These are phyloP conservation scores for Schrenkiella parvula DNA, from an alignment of 345 rosid species.

Conservation along the genomic window DNA sequence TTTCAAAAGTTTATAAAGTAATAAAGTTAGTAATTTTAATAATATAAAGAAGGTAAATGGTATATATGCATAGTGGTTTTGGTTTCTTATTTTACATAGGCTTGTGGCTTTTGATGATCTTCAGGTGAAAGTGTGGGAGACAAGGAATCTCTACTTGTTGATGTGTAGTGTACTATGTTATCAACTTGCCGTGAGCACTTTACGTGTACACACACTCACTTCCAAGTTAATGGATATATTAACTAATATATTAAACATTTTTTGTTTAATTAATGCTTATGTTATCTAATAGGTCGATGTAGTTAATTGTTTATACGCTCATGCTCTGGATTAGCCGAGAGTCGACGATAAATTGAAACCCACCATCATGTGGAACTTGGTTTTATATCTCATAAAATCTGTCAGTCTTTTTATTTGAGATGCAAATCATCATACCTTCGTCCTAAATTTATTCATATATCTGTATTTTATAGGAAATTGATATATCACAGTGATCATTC, in stretches of 20 bases:
- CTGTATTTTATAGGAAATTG: not conserved
- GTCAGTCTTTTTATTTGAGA: not conserved
- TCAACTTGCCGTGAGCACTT: conserved; percentile 29
- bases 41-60: not conserved
- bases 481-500: not conserved
- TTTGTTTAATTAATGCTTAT: not conserved
- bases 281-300: not conserved
- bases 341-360: not conserved
- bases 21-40: not conserved
- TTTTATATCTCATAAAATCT: not conserved
- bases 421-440: not conserved
- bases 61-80: conserved; percentile 1
- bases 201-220: conserved; percentile 21
- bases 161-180: conserved; percentile 33
- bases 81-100: conserved; percentile 6
- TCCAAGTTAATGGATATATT: conserved; percentile 19
- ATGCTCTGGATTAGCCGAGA: not conserved
- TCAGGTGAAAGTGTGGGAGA: conserved; percentile 36
- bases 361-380: not conserved
- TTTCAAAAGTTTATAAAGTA: not conserved
- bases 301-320: not conserved
- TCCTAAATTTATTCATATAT: not conserved
- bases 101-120: conserved; percentile 26
- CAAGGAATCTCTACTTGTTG: conserved; percentile 25
- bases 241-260: not conserved